A percentile compares a stretch with the other conserved stretches of the same genome.
phyloP scores from a whole-genome alignment of 768 basidiomycete genomes.

The Russula lepida region DNA sequence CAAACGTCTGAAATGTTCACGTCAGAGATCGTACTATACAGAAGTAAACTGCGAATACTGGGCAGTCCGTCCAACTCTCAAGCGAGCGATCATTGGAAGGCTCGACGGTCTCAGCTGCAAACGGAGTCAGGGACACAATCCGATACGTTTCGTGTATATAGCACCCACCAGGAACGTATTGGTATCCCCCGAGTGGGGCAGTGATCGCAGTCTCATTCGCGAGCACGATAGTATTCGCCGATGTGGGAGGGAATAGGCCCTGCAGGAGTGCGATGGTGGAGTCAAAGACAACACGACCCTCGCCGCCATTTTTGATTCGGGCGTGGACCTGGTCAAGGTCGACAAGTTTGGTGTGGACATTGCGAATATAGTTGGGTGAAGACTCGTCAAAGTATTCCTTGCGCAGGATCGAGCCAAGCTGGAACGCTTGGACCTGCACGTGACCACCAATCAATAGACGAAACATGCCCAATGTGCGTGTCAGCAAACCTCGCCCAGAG shows the following conservation, averaged over 20 bases:
- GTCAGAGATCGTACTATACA: slow-evolving; percentile 1
- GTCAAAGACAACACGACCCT: slow-evolving; percentile 83
- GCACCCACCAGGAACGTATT: slow-evolving; percentile 67
- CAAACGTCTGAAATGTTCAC: slow-evolving; percentile 41
- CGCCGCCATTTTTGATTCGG: slow-evolving; percentile 75
- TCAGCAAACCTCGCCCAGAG: slow-evolving; percentile 57
- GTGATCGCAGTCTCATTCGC: slow-evolving; percentile 68
- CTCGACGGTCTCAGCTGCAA: slow-evolving; percentile 74
- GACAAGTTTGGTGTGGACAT: slow-evolving; percentile 58
- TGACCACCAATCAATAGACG: background rate
- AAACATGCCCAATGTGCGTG: background rate
- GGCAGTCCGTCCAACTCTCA: slow-evolving; percentile 69
- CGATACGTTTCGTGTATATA: background rate
- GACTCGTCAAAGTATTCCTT: slow-evolving; percentile 54
- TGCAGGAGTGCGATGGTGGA: slow-evolving; percentile 78
- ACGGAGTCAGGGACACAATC: background rate
- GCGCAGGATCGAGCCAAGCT: slow-evolving; percentile 55
- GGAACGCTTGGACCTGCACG: slow-evolving; percentile 53
- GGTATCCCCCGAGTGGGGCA: slow-evolving; percentile 74
- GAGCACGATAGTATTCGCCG: slow-evolving; percentile 60
- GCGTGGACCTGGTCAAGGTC: slow-evolving; percentile 67
- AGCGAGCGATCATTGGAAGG: slow-evolving; percentile 74
- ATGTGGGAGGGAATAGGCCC: slow-evolving; percentile 78
- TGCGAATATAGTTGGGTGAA: slow-evolving; percentile 62
- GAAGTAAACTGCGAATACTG: slow-evolving; percentile 29